Conservation (phyloP, 176 grass and related monocot genomes). For the Panicum miliaceum region DNA sequence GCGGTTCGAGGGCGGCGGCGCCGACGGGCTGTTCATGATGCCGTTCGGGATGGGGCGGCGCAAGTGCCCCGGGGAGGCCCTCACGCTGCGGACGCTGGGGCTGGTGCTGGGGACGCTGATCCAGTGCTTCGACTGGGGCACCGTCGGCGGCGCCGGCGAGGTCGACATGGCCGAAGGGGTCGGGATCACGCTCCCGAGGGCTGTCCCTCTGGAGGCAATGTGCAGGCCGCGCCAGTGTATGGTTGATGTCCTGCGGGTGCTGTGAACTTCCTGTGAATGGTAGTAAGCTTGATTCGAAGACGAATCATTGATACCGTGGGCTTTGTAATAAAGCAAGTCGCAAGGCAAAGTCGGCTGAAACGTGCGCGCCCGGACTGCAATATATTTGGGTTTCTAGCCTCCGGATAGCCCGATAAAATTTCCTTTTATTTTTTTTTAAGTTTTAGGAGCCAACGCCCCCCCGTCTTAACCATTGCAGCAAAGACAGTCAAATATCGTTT, state of each 20-base stretch:
- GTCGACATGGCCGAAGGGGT: slow-evolving; percentile 45
- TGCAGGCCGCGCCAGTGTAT: slow-evolving; percentile 37
- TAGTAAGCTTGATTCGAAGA: no score
- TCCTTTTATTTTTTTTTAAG: no score
- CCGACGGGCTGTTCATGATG: slow-evolving; percentile 13
- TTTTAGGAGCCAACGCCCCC: no score
- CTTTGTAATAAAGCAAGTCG: no score
- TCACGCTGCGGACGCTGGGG: slow-evolving; percentile 49
- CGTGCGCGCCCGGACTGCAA: no score
- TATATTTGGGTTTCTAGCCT: no score
- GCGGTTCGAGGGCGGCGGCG: slow-evolving; percentile 46
- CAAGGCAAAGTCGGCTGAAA: no score
- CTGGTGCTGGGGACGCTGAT: slow-evolving; percentile 56
- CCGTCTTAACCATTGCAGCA: no score
- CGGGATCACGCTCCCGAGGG: slow-evolving; percentile 27
- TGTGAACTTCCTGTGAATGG: background rate
- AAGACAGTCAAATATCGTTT: no score
- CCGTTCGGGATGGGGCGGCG: slow-evolving; percentile 74
- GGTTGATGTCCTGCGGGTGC: slow-evolving; percentile 3
- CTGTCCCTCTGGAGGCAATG: slow-evolving; percentile 42
- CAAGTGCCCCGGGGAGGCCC: slow-evolving; percentile 57
- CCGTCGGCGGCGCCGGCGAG: background rate
- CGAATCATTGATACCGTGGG: no score
- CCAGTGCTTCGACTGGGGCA: slow-evolving; percentile 69
- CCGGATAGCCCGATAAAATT: no score